Evolutionary conservation across 257 asterid genomes (phyloP), one percentile per base, ranked within the genome.

Genomic region (Verbena officinalis): DNA sequence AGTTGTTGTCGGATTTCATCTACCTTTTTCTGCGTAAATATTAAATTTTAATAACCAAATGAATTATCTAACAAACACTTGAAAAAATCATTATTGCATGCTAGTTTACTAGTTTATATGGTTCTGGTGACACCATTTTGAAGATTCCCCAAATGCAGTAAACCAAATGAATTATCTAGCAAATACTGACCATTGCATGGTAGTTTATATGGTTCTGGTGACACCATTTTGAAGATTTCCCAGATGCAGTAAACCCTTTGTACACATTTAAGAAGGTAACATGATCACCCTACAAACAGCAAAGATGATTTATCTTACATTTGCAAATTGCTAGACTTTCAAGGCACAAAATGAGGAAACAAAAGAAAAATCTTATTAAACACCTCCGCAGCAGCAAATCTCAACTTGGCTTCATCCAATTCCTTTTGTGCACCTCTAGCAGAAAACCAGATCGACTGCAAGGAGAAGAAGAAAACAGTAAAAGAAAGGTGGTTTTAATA

Each of bases 331-430:
- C 56, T 23, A 38, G 20, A 60, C 58, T 62, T 53, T 58, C 27
- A 48, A 33, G 43, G 21, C 68, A 43, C 63, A 36, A 13, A 31
- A n/a, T 61, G 51, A 21, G 33, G 21, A 30, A 39, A 44, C 0
- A 7, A 65, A 20, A 36, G 16, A 20, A 59, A 15, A 52, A 30
- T 42, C 0, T 69, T 61, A 49, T 16, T 67, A 66, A 59, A 51
- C 45, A 92, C 99, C 97, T 93, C 99, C 55, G 96, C 88, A 73
- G 96, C 87, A 23, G 96, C 97, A 84, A 93, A 93, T 83, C 96
- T 84, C 88, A 90, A 74, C 69, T 84, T 90, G 62, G 94, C 97
- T 76, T 86, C 97, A 72, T 93, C 99, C 70, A 80, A 70, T 68
- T 90, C 95, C 84, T 84, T 93, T 74, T 86, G 96, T 52, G 77